These are phyloP conservation scores for Leishmania tarentolae DNA, from an alignment of 208 protist species.

Conservation along the genomic window DNA sequence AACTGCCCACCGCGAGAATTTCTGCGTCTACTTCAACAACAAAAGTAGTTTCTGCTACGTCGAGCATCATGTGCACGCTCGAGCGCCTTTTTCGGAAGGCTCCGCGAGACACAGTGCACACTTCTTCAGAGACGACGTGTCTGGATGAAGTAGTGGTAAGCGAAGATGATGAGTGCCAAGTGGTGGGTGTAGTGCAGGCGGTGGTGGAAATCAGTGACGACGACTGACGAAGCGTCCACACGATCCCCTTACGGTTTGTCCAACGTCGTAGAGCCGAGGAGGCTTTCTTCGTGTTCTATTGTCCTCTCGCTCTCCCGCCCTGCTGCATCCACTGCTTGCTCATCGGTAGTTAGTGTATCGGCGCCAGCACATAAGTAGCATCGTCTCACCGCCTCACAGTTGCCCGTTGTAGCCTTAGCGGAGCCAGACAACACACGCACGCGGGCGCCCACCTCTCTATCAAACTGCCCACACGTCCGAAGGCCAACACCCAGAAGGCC, in stretches of 20 bases:
- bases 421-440: background rate
- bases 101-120: background rate
- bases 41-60: background rate
- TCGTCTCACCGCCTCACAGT: background rate
- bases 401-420: background rate
- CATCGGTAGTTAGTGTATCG: background rate
- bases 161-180: slow-evolving; percentile 40
- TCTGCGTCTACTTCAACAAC: background rate
- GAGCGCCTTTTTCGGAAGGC: background rate
- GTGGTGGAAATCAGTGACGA: slow-evolving; percentile 70
- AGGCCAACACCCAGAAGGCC: background rate
- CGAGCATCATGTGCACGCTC: background rate
- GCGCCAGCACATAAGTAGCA: background rate
- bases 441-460: background rate
- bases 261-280: background rate
- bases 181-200: slow-evolving; percentile 21
- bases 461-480: background rate
- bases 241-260: background rate
- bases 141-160: background rate
- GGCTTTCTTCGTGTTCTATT: too few species aligned
- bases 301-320: background rate
- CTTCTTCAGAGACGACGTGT: background rate
- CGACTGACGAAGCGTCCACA: slow-evolving; percentile 18
- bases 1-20: background rate
- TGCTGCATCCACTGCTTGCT: background rate